Percentiles rank a stretch among this genome's conserved stretches.
phyloP scores from a whole-genome alignment of 495 filamentous ascomycete genomes.

The Beverwykella pulmonaria region DNA sequence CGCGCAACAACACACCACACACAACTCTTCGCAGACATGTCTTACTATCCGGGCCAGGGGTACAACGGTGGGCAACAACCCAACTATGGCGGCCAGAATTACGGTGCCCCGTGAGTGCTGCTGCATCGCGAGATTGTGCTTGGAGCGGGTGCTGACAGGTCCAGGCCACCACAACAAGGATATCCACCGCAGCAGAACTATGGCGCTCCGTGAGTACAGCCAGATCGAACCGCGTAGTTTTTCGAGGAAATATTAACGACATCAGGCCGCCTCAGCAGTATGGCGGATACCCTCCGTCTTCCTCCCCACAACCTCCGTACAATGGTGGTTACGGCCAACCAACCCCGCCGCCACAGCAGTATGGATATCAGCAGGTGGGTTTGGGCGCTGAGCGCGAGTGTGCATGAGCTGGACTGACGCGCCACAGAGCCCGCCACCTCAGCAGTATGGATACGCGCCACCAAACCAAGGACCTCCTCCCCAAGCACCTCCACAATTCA shows the following conservation, averaged over 20 bases:
- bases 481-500: constrained; percentile 9
- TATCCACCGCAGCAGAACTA: constrained; percentile 40
- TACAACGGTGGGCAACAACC: constrained; percentile 37
- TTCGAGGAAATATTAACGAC: constrained; percentile 15
- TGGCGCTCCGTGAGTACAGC: constrained; percentile 21
- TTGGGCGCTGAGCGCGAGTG: constrained; percentile 25
- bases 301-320: constrained; percentile 45
- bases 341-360: constrained; percentile 45
- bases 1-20: constrained; percentile 3
- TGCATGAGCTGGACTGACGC: constrained; percentile 27
- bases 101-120: constrained; percentile 23
- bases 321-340: constrained; percentile 42
- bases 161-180: constrained; percentile 8
- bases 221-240: not conserved
- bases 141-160: not conserved
- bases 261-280: constrained; percentile 36
- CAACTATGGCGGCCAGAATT: constrained; percentile 12
- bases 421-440: constrained; percentile 35
- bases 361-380: constrained; percentile 55
- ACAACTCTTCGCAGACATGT: constrained; percentile 37
- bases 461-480: constrained; percentile 22
- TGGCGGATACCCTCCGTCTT: constrained; percentile 37
- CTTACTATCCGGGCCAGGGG: constrained; percentile 46
- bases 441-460: constrained; percentile 37
- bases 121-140: not conserved